These are phyloP conservation scores for Hypoxylon perforatum DNA, from an alignment of 495 filamentous ascomycete species.

Conservation along the genomic window DNA sequence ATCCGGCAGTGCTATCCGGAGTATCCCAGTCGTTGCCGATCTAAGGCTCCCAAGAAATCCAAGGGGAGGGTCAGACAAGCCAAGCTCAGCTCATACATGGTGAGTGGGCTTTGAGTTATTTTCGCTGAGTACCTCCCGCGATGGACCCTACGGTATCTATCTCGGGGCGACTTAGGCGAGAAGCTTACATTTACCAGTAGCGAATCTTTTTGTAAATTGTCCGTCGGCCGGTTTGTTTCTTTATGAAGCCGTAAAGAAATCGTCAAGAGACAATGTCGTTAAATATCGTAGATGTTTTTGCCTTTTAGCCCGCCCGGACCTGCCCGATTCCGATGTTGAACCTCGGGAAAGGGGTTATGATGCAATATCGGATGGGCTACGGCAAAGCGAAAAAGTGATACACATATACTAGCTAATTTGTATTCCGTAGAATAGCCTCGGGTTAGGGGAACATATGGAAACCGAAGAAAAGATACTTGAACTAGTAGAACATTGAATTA, in stretches of 20 bases:
- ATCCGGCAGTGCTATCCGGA: constrained; percentile 35
- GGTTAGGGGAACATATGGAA: constrained; percentile 12
- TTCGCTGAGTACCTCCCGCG: too few relatives aligned
- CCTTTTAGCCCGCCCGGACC: constrained; percentile 37
- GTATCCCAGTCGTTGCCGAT: constrained; percentile 20
- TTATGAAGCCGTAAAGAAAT: constrained; percentile 1
- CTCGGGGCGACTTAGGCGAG: not conserved
- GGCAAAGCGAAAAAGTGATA: constrained; percentile 11
- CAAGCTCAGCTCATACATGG: constrained; percentile 10
- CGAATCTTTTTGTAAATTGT: constrained; percentile 12
- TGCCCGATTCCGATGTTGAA: constrained; percentile 34
- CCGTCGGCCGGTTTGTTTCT: not conserved
- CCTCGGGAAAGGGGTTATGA: constrained; percentile 36
- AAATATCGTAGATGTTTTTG: constrained; percentile 6
- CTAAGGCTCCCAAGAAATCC: not conserved
- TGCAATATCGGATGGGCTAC: constrained; percentile 8
- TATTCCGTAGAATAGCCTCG: constrained; percentile 39
- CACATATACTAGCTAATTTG: not conserved
- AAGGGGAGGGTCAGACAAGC: constrained; percentile 9
- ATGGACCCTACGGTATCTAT: not conserved
- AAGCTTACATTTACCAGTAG: constrained; percentile 2
- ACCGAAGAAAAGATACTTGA: not conserved
- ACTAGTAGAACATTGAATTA: not conserved
- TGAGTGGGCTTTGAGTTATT: constrained; percentile 31
- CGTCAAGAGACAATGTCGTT: not conserved